phyloP scores from a whole-genome alignment of 2,329 filamentous ascomycete species.

The Diaporthe vexans region DNA sequence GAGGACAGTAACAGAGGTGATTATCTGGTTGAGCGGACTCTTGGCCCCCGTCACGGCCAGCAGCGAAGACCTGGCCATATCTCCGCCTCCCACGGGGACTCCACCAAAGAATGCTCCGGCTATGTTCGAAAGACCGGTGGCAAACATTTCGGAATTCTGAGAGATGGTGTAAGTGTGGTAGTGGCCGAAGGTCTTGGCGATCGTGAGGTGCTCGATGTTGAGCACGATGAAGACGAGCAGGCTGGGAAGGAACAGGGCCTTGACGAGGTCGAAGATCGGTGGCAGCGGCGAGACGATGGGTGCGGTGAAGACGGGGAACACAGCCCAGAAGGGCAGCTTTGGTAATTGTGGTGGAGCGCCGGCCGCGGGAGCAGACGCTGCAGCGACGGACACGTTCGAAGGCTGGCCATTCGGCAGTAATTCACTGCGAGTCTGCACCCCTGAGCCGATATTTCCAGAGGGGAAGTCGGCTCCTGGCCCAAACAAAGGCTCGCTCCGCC shows the following conservation, averaged over 20 bases:
- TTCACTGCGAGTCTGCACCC: background rate
- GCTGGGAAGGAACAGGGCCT: conserved; percentile 27
- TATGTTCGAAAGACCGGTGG: conserved; percentile 22
- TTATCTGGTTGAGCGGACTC: conserved; percentile 35
- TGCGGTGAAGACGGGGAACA: conserved; percentile 20
- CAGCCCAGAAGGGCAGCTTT: conserved; percentile 36
- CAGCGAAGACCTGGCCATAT: conserved; percentile 32
- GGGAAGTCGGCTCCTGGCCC: background rate
- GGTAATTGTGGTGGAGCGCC: background rate
- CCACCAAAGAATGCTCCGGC: conserved; percentile 31
- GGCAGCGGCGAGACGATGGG: conserved; percentile 17
- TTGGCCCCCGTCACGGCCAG: conserved; percentile 22
- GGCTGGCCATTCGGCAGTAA: conserved; percentile 5
- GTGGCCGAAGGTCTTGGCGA: conserved; percentile 32
- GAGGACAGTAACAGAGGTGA: conserved; percentile 28
- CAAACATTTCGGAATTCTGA: conserved; percentile 33
- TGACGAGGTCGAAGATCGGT: conserved; percentile 4
- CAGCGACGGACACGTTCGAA: conserved; percentile 3
- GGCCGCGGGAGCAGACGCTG: conserved; percentile 4
- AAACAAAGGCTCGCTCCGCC: background rate
- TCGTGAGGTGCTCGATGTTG: conserved; percentile 35
- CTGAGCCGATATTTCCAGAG: background rate
- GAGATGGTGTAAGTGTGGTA: conserved; percentile 30
- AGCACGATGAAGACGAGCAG: conserved; percentile 34
- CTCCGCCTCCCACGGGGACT: conserved; percentile 31